Conservation (phyloP, 768 basidiomycete species). For the Suillus tomentosus region DNA sequence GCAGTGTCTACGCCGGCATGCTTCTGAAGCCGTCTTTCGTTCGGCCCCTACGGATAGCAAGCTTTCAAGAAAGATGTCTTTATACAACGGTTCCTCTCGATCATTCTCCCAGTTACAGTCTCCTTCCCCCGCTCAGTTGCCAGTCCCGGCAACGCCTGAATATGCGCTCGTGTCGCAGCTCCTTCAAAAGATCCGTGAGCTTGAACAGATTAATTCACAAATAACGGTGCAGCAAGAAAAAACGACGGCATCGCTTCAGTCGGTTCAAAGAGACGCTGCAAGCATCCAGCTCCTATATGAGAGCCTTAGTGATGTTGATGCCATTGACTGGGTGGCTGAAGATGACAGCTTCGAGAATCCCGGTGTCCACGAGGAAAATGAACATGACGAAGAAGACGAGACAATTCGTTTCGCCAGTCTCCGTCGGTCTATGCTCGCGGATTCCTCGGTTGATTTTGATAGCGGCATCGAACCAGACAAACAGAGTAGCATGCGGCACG, state of each 20-base stretch:
- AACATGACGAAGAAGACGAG: conserved; percentile 32
- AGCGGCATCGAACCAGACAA: conserved; percentile 23
- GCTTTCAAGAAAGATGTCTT: conserved; percentile 21
- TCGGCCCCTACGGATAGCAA: conserved; percentile 10
- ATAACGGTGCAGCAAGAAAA: conserved; percentile 66
- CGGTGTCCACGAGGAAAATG: conserved; percentile 21
- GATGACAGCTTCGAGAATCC: conserved; percentile 41
- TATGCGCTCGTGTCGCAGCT: conserved; percentile 70
- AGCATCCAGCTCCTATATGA: conserved; percentile 73
- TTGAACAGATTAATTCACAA: conserved; percentile 70
- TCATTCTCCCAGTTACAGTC: conserved; percentile 26
- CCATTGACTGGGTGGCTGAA: conserved; percentile 43
- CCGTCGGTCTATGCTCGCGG: conserved; percentile 26
- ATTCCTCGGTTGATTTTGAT: conserved; percentile 25
- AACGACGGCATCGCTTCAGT: conserved; percentile 61
- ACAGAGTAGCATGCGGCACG: conserved; percentile 28
- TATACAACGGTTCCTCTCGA: conserved; percentile 25
- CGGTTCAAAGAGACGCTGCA: conserved; percentile 72
- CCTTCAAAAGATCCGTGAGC: conserved; percentile 71
- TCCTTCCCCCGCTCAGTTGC: conserved; percentile 15
- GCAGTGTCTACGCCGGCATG: conserved; percentile 26
- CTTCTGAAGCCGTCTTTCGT: conserved; percentile 28
- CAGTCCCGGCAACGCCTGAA: conserved; percentile 34
- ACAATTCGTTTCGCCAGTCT: conserved; percentile 34
- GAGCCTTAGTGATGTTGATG: conserved; percentile 56